Conservation (phyloP, 495 filamentous ascomycete species). For the Daldinia loculata region DNA sequence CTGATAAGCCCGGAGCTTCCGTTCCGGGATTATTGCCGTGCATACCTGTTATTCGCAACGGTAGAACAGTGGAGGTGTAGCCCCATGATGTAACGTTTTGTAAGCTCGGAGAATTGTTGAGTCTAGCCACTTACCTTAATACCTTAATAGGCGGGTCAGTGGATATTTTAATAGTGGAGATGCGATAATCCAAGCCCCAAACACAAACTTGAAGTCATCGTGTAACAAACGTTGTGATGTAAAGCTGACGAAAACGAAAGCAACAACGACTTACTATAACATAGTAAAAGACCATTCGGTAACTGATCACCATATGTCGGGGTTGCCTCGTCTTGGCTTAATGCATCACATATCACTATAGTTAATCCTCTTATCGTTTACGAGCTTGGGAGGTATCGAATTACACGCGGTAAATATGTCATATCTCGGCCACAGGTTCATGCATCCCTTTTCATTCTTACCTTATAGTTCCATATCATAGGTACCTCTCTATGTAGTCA, state of each 20-base stretch:
- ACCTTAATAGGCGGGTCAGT: not conserved
- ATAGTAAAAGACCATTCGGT: not conserved
- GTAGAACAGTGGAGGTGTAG: not conserved
- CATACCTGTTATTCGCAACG: not conserved
- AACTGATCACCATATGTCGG: not conserved
- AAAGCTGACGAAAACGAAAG: not conserved
- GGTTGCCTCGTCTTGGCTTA: not conserved
- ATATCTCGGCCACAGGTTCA: no score
- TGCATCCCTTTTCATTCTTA: no score
- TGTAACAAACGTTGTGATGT: not conserved
- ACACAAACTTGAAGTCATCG: conserved; percentile 3
- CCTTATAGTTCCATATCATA: not conserved
- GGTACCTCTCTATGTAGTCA: no score
- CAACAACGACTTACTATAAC: not conserved
- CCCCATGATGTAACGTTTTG: conserved; percentile 4
- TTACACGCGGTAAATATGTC: no score
- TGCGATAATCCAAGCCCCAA: not conserved
- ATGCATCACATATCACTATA: not conserved
- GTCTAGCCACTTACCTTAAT: not conserved
- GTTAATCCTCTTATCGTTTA: not conserved
- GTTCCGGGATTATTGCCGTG: no score
- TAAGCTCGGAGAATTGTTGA: conserved; percentile 3
- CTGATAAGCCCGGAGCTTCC: no score
- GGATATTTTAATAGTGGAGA: not conserved
- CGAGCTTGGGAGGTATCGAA: no score